phyloP scores from a whole-genome alignment of 2,329 filamentous ascomycete species.

The Pseudogymnoascus pannorum region DNA sequence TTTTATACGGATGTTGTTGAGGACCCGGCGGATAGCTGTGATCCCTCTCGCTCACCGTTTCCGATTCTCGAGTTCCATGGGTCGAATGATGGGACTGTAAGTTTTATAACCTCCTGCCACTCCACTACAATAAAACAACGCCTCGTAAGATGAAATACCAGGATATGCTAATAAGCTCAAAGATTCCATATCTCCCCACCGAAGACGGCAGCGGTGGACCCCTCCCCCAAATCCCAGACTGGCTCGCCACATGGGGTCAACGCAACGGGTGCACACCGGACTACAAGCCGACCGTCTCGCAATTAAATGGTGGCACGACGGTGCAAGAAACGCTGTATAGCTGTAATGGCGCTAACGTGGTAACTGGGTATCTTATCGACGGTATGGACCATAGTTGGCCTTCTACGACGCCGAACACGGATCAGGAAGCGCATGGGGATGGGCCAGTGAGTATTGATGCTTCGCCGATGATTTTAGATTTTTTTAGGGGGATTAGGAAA shows the following conservation, averaged over 20 bases:
- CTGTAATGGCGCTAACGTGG: background rate
- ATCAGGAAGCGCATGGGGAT: constrained; percentile 28
- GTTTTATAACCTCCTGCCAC: background rate
- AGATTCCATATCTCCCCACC: constrained; percentile 23
- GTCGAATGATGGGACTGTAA: background rate
- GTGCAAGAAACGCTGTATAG: constrained; percentile 18
- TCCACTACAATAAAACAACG: too few relatives aligned
- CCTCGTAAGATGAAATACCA: background rate
- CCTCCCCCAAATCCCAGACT: constrained; percentile 38
- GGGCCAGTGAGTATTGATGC: constrained; percentile 31
- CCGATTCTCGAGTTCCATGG: constrained; percentile 46
- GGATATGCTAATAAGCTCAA: background rate
- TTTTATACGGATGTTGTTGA: constrained; percentile 32
- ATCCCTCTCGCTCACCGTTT: constrained; percentile 29
- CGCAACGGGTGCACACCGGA: constrained; percentile 23
- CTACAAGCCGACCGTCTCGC: constrained; percentile 26
- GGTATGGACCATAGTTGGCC: constrained; percentile 35
- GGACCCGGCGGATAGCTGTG: constrained; percentile 28
- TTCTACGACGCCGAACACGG: constrained; percentile 30
- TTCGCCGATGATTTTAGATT: constrained; percentile 34
- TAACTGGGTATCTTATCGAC: constrained; percentile 9
- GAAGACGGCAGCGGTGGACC: constrained; percentile 36
- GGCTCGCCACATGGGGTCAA: constrained; percentile 33
- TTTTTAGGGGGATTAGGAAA: constrained; percentile 28
- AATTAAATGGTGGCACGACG: constrained; percentile 26